phyloP scores from a whole-genome alignment of 805 yeast species.

The Ogataea ganodermae region DNA sequence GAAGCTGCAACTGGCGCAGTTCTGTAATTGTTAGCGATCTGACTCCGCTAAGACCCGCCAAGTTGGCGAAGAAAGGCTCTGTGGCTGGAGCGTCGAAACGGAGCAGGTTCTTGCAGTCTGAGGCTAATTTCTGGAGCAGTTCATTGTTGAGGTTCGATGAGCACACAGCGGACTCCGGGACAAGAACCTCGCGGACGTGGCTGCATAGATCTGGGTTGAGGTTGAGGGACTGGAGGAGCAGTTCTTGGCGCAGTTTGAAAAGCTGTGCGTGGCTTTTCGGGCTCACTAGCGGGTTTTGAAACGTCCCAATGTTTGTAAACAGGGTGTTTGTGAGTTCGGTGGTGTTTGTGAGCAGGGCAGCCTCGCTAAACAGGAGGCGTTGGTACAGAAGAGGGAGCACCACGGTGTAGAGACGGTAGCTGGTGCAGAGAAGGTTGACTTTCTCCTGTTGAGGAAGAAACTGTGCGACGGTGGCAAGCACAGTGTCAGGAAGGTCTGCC shows the following conservation, averaged over 20 bases:
- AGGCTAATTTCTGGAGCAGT: slow-evolving; percentile 26
- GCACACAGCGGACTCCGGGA: slow-evolving; percentile 35
- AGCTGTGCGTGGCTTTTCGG: slow-evolving; percentile 40
- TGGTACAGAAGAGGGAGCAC: slow-evolving; percentile 40
- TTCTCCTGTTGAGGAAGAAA: slow-evolving; percentile 44
- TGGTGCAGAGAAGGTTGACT: slow-evolving; percentile 35
- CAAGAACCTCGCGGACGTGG: slow-evolving; percentile 37
- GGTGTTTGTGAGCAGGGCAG: slow-evolving; percentile 34
- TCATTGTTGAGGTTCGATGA: slow-evolving; percentile 21
- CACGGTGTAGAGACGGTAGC: slow-evolving; percentile 33
- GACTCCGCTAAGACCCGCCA: slow-evolving; percentile 12
- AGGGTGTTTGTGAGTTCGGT: slow-evolving; percentile 36
- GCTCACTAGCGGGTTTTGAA: slow-evolving; percentile 36
- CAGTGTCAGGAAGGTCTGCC: slow-evolving; percentile 24
- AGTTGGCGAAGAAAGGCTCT: slow-evolving; percentile 6
- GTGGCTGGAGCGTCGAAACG: slow-evolving; percentile 16
- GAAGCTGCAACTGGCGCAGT: slow-evolving; percentile 19
- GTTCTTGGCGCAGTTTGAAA: slow-evolving; percentile 40
- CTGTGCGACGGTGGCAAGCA: slow-evolving; percentile 24
- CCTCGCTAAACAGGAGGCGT: slow-evolving; percentile 38
- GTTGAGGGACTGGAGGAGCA: slow-evolving; percentile 40
- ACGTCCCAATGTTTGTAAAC: slow-evolving; percentile 43
- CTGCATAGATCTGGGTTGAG: slow-evolving; percentile 38
- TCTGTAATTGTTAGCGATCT: slow-evolving; percentile 20
- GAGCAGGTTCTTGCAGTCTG: slow-evolving; percentile 14